phyloP scores from a whole-genome alignment of 768 basidiomycete genomes.

The Cystofilobasidium bisporidii region DNA sequence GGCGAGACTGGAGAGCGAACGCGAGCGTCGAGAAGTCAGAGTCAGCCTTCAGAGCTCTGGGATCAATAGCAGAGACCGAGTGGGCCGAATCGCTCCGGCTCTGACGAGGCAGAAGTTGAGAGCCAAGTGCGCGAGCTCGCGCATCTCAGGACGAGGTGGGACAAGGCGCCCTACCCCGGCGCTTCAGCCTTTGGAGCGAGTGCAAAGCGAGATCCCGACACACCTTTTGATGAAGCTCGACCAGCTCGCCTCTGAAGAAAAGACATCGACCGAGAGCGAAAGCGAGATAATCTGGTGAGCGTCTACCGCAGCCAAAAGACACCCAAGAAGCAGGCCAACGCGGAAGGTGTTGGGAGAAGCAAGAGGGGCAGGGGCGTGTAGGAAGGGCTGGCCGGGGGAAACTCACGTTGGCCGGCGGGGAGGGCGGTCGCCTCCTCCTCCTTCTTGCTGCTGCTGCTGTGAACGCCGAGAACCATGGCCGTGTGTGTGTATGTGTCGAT shows the following conservation, averaged over 20 bases:
- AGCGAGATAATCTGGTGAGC: neutral
- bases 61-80: too few relatives aligned
- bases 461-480: neutral
- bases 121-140: too few relatives aligned
- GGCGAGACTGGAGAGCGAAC: conserved; percentile 26
- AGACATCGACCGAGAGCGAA: neutral
- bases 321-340: neutral
- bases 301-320: neutral
- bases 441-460: neutral
- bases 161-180: conserved; percentile 25
- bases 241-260: conserved; percentile 57
- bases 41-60: too few relatives aligned
- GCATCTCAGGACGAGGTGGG: conserved; percentile 5
- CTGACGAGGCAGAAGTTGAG: too few relatives aligned
- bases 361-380: neutral
- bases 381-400: neutral
- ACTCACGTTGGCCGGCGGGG: conserved; percentile 19
- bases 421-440: conserved; percentile 1
- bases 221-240: conserved; percentile 83
- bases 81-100: too few relatives aligned
- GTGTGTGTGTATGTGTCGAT: too few relatives aligned
- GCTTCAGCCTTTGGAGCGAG: conserved; percentile 37
- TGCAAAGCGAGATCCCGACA: conserved; percentile 61
- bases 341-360: neutral
- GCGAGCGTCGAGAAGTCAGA: conserved; percentile 26